Conservation (phyloP, 176 grass and related monocot genomes). For the Ampelocalamus luodianensis region DNA sequence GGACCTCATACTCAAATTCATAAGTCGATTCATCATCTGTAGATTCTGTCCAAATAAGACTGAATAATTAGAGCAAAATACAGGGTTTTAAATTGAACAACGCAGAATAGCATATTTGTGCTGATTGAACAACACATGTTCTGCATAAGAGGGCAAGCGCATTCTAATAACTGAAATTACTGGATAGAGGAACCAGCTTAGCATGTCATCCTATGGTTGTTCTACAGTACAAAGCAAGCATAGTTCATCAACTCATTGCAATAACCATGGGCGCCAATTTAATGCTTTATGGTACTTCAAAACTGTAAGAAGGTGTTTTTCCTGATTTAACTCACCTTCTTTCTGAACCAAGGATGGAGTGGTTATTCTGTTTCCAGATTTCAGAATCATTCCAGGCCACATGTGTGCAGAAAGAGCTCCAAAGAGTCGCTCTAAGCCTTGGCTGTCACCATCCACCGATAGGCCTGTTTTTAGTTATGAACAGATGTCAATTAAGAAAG, state of each 20-base stretch:
- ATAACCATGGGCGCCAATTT: not conserved
- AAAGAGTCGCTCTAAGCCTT: constrained; percentile 85
- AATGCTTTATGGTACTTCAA: not conserved
- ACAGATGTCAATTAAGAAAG: constrained; percentile 15
- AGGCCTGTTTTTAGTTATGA: constrained; percentile 59
- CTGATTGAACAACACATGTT: constrained; percentile 1
- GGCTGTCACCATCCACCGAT: constrained; percentile 90
- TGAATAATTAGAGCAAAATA: constrained; percentile 34
- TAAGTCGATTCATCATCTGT: constrained; percentile 80
- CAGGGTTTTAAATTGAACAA: not conserved
- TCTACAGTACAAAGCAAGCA: constrained; percentile 17
- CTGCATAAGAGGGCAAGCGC: not conserved
- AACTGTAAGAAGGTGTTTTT: not conserved
- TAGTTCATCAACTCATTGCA: not conserved
- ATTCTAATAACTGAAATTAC: constrained; percentile 2
- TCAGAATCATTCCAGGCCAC: constrained; percentile 99
- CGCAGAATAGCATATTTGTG: not conserved
- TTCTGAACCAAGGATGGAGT: constrained; percentile 73
- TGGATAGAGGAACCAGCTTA: not conserved
- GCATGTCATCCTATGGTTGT: constrained; percentile 22
- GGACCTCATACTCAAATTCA: constrained; percentile 83
- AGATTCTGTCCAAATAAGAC: constrained; percentile 65
- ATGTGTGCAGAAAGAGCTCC: constrained; percentile 92
- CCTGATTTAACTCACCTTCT: constrained; percentile 61
- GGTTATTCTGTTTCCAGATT: constrained; percentile 82